Evolutionary conservation across 345 rosid genomes (phyloP).

Genomic region (Euphorbia tirucalli): DNA sequence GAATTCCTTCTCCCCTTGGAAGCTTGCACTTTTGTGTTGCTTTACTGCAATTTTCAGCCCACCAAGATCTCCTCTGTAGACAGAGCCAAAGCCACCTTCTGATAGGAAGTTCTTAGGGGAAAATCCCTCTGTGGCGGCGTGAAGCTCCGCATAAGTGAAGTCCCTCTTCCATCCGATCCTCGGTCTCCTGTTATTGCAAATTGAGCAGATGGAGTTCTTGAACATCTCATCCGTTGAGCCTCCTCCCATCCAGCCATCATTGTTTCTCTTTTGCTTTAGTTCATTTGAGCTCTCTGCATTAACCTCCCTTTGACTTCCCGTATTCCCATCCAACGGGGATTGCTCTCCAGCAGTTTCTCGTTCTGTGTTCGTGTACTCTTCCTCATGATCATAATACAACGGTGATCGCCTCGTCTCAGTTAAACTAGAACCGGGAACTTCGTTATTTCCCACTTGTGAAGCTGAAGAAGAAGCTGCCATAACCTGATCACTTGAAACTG

Average conservation of each 20-base stretch:
- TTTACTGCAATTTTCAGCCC: conserved; percentile 56
- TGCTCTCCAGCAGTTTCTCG: conserved; percentile 26
- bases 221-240: conserved; percentile 29
- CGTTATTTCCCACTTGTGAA: conserved; percentile 14
- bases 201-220: conserved; percentile 41
- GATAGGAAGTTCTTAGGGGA: conserved; percentile 40
- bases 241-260: conserved; percentile 28
- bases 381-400: conserved; percentile 15
- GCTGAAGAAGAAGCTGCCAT: conserved; percentile 7
- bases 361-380: conserved; percentile 27
- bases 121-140: conserved; percentile 58
- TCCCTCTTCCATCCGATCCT: conserved; percentile 48
- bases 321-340: conserved; percentile 22
- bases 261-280: conserved; percentile 14
- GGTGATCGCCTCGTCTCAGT: conserved; percentile 22
- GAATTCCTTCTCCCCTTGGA: conserved; percentile 67
- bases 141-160: conserved; percentile 55
- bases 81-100: conserved; percentile 71
- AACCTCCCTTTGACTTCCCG: conserved; percentile 10
- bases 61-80: conserved; percentile 46
- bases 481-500: conserved; percentile 23
- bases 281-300: conserved; percentile 27
- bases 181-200: conserved; percentile 54
- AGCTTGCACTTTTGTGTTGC: conserved; percentile 50
- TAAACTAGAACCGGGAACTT: conserved; percentile 27